Conservation (phyloP, 169 alveolate genomes). For the Plasmodium knowlesi region DNA sequence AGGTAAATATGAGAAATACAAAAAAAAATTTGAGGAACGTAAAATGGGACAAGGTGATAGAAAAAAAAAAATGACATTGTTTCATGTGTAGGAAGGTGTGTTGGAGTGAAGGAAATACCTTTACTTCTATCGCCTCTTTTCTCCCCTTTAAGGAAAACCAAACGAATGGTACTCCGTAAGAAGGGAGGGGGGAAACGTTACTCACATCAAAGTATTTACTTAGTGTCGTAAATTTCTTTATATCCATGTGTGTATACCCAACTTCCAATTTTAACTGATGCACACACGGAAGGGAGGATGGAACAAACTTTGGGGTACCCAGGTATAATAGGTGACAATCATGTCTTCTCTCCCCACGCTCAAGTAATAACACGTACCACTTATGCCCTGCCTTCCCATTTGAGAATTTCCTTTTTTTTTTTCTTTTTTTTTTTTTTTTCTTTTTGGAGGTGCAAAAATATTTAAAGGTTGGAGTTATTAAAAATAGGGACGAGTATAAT, state of each 20-base stretch:
- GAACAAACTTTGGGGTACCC: neutral
- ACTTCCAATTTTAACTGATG: neutral
- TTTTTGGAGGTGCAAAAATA: neutral
- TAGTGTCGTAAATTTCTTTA: neutral
- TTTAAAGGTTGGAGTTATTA: neutral
- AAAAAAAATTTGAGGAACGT: neutral
- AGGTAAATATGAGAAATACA: neutral
- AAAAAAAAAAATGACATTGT: neutral
- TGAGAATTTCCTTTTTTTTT: neutral
- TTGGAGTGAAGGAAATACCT: neutral
- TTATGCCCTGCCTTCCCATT: neutral
- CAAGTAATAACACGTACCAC: neutral
- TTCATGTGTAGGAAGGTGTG: neutral
- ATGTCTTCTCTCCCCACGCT: neutral
- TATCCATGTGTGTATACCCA: neutral
- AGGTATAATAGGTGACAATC: neutral
- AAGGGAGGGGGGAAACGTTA: neutral
- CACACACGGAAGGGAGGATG: neutral
- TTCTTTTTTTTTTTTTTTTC: no score
- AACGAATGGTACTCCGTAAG: neutral
- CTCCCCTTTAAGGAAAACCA: no score
- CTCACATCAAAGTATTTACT: neutral
- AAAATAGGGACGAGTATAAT: neutral
- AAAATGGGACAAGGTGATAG: neutral
- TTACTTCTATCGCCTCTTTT: no score